Evolutionary conservation across 257 asterid species (phyloP), one percentile per base, ranked within the genome.

Genomic region (Fraxinus americana): DNA sequence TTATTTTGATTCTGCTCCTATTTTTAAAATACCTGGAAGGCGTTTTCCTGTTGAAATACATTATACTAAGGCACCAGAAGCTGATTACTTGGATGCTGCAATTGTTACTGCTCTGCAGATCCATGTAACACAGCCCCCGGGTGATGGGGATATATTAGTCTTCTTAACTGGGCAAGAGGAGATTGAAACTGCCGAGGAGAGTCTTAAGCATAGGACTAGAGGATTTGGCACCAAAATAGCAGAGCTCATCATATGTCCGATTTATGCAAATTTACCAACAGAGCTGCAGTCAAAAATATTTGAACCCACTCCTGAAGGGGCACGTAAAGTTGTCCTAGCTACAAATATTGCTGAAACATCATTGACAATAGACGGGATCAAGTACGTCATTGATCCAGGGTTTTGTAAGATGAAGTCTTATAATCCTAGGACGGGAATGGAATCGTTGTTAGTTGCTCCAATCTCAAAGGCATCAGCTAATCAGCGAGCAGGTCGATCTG

Each of bases 401-500:
- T 94, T 94, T 81, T 89, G 89, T 72, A 94, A 94, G 84, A 94
- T 93, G 94, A 94, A 92, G 82, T 90, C 98, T 5, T 94, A 94
- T 76, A 92, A 91, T 80, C 99, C 99, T 35, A 85, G 97, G 75
- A 89, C 98, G 2, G 99, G 99, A 74, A 90, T 94, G 99, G 98
- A 94, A 71, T 90, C 97, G 30, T 78, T 94, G 72, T 75, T 91
- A 86, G 79, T 91, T 52, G 85, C 95, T 77, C 98, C 99, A 35
- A 85, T 94, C 76, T 94, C 99, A 7, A 94, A 92, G 89, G 99
- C 99, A 36, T 94, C 99, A 38, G 96, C 99, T 13, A 90, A 92
- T 82, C 99, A 94, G 76, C 91, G 98, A 75, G 98, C 99, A 8
- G 98, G 99, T 81, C 90, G 98, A 78, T 94, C 99, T 76, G 99